These are phyloP conservation scores for Amanita jacksonii DNA, from an alignment of 768 basidiomycete species.

Conservation along the genomic window DNA sequence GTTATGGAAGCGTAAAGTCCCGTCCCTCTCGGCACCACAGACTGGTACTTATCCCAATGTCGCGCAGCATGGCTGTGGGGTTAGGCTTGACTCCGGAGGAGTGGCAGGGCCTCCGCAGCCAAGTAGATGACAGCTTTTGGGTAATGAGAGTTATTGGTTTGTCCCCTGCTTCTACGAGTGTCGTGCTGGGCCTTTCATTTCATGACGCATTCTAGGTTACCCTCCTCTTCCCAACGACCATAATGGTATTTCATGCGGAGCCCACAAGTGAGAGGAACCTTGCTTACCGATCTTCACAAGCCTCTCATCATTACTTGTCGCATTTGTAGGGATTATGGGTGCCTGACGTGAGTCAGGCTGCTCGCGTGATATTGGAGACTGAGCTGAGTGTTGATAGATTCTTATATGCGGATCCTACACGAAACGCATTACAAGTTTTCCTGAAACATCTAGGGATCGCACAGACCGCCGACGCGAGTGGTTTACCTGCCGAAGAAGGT, in stretches of 20 bases:
- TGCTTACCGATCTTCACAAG: neutral
- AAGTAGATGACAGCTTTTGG: conserved; percentile 87
- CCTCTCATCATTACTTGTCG: conserved; percentile 2
- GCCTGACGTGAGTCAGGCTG: conserved; percentile 54
- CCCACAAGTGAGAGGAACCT: conserved; percentile 66
- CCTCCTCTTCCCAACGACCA: conserved; percentile 74
- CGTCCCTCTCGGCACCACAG: neutral
- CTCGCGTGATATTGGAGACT: neutral
- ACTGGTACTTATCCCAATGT: neutral
- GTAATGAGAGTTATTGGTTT: conserved; percentile 75
- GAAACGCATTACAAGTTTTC: conserved; percentile 77
- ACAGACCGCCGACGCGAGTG: conserved; percentile 8
- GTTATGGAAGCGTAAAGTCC: conserved; percentile 82
- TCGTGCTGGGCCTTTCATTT: neutral
- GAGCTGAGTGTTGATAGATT: conserved; percentile 40
- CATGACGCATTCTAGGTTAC: conserved; percentile 43
- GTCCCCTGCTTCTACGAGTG: conserved; percentile 6
- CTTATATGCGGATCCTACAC: conserved; percentile 75
- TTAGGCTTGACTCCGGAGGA: conserved; percentile 65
- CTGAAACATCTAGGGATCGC: conserved; percentile 28
- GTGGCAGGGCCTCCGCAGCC: conserved; percentile 53
- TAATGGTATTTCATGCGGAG: conserved; percentile 83
- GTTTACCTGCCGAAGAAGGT: conserved; percentile 42
- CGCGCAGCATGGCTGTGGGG: conserved; percentile 69
- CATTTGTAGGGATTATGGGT: conserved; percentile 72